These are phyloP conservation scores for Kurtzmaniella quercitrusa DNA, from an alignment of 1,139 yeast genomes.

Conservation along the genomic window DNA sequence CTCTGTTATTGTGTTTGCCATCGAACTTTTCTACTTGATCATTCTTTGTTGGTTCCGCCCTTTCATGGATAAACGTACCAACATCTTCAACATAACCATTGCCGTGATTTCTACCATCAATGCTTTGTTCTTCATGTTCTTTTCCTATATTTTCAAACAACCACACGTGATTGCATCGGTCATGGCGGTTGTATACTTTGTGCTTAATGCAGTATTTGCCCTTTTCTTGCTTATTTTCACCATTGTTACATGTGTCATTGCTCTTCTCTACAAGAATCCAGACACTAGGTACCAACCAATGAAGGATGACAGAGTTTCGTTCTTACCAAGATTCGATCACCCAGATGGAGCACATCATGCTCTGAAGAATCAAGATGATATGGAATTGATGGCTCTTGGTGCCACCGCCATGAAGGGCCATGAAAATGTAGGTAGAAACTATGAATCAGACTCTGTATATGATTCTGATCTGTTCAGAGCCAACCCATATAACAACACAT, in stretches of 20 bases:
- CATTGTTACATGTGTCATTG: constrained; percentile 80
- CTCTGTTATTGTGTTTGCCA: constrained; percentile 67
- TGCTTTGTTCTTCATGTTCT: constrained; percentile 82
- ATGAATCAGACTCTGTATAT: constrained; percentile 31
- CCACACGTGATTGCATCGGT: constrained; percentile 86
- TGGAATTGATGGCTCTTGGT: constrained; percentile 85
- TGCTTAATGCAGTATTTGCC: constrained; percentile 86
- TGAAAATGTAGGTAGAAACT: constrained; percentile 35
- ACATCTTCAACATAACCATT: constrained; percentile 83
- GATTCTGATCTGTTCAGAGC: constrained; percentile 25
- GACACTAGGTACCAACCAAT: constrained; percentile 95
- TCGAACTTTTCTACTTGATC: constrained; percentile 68
- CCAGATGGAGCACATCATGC: constrained; percentile 27
- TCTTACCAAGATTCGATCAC: constrained; percentile 62
- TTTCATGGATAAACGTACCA: constrained; percentile 91
- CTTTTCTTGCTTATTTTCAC: constrained; percentile 78
- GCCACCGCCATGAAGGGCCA: constrained; percentile 84
- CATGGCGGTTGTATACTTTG: constrained; percentile 89
- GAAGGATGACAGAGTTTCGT: constrained; percentile 94
- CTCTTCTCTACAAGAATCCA: constrained; percentile 84
- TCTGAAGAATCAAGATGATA: constrained; percentile 47
- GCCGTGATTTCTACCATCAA: constrained; percentile 76
- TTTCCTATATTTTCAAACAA: constrained; percentile 78
- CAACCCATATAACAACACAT: constrained; percentile 5
- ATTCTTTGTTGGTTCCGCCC: constrained; percentile 72